phyloP scores from a whole-genome alignment of 768 basidiomycete species.

The Suillus sp. region DNA sequence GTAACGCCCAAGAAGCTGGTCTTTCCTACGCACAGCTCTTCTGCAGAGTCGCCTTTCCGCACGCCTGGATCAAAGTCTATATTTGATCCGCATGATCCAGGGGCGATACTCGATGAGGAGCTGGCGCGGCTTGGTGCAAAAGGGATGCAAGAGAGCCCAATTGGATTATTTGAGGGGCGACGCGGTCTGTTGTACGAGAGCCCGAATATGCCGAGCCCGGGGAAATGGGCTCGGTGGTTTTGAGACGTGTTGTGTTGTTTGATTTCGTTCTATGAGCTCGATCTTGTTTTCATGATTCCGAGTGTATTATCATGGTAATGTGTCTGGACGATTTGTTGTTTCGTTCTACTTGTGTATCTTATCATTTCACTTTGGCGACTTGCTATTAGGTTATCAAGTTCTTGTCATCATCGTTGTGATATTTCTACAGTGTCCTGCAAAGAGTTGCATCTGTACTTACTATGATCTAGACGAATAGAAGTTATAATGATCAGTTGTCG shows the following conservation, averaged over 20 bases:
- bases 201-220: conserved; percentile 63
- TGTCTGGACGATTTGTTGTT: background rate
- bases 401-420: background rate
- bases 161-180: conserved; percentile 64
- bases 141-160: conserved; percentile 59
- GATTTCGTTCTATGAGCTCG: conserved; percentile 2
- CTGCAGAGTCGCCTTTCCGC: conserved; percentile 46
- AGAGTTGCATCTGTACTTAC: background rate
- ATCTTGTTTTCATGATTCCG: conserved; percentile 3
- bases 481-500: background rate
- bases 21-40: conserved; percentile 32
- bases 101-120: conserved; percentile 70
- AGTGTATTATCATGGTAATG: conserved; percentile 1
- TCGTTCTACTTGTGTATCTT: conserved; percentile 6
- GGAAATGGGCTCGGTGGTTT: conserved; percentile 55
- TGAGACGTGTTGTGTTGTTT: conserved; percentile 27
- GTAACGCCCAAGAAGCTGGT: conserved; percentile 48
- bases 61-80: conserved; percentile 49
- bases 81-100: conserved; percentile 74
- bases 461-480: background rate
- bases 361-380: conserved; percentile 1
- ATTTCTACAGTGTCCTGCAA: background rate
- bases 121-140: conserved; percentile 52
- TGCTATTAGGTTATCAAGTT: background rate
- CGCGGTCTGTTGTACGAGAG: conserved; percentile 69